A percentile compares a stretch with the other conserved stretches of the same genome.
Conservation (phyloP, 2,329 filamentous ascomycete species). For the Mollisia scopiformis region DNA sequence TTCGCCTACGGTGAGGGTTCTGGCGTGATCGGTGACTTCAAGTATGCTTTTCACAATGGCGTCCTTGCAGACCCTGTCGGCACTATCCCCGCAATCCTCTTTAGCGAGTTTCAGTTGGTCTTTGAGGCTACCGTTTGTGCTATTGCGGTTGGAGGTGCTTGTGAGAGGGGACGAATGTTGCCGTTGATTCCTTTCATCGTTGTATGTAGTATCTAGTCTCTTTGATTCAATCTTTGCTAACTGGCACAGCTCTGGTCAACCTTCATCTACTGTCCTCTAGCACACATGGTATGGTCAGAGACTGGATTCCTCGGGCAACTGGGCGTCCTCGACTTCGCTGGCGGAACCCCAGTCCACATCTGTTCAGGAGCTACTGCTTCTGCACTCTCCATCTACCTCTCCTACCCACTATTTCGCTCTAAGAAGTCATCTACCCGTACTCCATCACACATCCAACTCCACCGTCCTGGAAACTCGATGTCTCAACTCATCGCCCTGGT, state of each 20-base stretch:
- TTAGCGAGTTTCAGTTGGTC: slow-evolving; percentile 66
- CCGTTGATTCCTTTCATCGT: slow-evolving; percentile 71
- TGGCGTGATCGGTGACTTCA: slow-evolving; percentile 63
- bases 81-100: slow-evolving; percentile 64
- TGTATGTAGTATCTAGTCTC: slow-evolving; percentile 45
- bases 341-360: slow-evolving; percentile 76
- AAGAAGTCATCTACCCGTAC: slow-evolving; percentile 50
- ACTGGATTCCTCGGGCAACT: slow-evolving; percentile 73
- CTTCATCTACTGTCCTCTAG: slow-evolving; percentile 73
- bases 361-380: slow-evolving; percentile 72
- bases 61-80: slow-evolving; percentile 62
- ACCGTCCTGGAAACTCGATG: slow-evolving; percentile 74
- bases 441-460: slow-evolving; percentile 54
- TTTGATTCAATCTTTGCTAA: slow-evolving; percentile 22
- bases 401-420: slow-evolving; percentile 66
- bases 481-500: slow-evolving; percentile 74
- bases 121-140: slow-evolving; percentile 61
- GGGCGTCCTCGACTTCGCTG: slow-evolving; percentile 74
- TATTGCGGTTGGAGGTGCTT: slow-evolving; percentile 54
- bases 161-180: slow-evolving; percentile 63
- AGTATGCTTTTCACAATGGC: slow-evolving; percentile 62
- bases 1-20: slow-evolving; percentile 62
- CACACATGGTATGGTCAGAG: slow-evolving; percentile 78
- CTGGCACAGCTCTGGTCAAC: slow-evolving; percentile 57
- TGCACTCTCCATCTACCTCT: slow-evolving; percentile 74